phyloP scores from a whole-genome alignment of 495 filamentous ascomycete genomes.

The Tuber aestivum region DNA sequence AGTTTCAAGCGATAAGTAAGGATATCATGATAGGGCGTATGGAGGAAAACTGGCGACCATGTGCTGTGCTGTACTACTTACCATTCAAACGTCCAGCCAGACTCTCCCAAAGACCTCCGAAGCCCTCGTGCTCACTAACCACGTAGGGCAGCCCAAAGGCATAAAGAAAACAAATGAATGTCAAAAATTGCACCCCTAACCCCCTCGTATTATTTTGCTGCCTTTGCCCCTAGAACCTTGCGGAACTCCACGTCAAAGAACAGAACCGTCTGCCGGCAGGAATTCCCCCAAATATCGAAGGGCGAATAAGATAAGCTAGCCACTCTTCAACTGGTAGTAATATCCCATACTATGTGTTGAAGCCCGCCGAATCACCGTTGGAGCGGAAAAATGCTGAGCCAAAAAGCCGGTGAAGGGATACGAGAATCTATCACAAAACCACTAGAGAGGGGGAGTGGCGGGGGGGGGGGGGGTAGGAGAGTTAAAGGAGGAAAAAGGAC shows the following conservation, averaged over 20 bases:
- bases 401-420: background rate
- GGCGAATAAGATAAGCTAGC: background rate
- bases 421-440: slow-evolving; percentile 2
- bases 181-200: slow-evolving; percentile 4
- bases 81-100: background rate
- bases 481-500: background rate
- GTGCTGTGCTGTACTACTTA: background rate
- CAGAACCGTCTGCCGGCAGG: background rate
- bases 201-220: background rate
- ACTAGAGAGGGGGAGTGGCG: background rate
- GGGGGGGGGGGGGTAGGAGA: background rate
- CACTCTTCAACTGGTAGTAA: background rate
- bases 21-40: background rate
- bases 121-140: slow-evolving; percentile 3
- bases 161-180: background rate
- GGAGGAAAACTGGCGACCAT: background rate
- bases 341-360: background rate
- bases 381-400: slow-evolving; percentile 3
- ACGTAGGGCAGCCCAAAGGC: background rate
- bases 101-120: background rate
- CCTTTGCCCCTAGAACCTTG: background rate
- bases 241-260: background rate
- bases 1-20: slow-evolving; percentile 1
- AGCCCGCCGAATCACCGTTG: slow-evolving; percentile 3
- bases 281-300: background rate